These are phyloP conservation scores for Hymenoscyphus repandus DNA, from an alignment of 2,329 filamentous ascomycete genomes.

Conservation along the genomic window DNA sequence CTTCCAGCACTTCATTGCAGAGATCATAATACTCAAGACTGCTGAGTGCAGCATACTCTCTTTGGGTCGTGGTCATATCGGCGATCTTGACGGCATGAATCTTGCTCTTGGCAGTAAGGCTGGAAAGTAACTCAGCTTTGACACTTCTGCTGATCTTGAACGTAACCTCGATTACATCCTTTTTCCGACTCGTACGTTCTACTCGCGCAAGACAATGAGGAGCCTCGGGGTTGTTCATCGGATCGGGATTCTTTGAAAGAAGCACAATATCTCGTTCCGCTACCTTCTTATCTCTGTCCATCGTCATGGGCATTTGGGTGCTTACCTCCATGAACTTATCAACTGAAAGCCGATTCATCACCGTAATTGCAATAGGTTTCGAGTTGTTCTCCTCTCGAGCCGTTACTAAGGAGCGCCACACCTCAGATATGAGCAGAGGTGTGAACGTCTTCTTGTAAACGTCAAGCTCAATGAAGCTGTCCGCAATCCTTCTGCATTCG, in stretches of 20 bases:
- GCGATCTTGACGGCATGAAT: conserved; percentile 78
- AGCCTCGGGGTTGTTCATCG: conserved; percentile 58
- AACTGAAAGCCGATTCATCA: conserved; percentile 82
- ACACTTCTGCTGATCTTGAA: conserved; percentile 68
- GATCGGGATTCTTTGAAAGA: conserved; percentile 68
- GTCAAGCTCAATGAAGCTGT: conserved; percentile 67
- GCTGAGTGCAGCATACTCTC: conserved; percentile 88
- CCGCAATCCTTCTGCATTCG: conserved; percentile 69
- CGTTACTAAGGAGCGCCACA: conserved; percentile 91
- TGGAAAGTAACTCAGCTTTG: conserved; percentile 47
- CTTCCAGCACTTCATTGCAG: conserved; percentile 84
- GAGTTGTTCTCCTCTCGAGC: conserved; percentile 79
- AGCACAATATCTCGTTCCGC: conserved; percentile 86
- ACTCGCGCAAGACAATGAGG: conserved; percentile 85
- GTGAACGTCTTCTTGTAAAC: conserved; percentile 89
- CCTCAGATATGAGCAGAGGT: conserved; percentile 83
- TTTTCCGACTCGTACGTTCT: conserved; percentile 74
- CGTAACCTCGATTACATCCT: conserved; percentile 74
- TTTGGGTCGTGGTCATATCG: conserved; percentile 89
- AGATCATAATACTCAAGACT: conserved; percentile 94
- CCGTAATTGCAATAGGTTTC: conserved; percentile 79
- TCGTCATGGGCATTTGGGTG: conserved; percentile 67
- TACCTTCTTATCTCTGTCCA: conserved; percentile 67
- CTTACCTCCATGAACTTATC: conserved; percentile 92
- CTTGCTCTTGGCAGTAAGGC: conserved; percentile 63